Percentiles rank a stretch among this genome's conserved stretches.
phyloP scores from a whole-genome alignment of 75 land plant genomes.

The Picea sitchensis region DNA sequence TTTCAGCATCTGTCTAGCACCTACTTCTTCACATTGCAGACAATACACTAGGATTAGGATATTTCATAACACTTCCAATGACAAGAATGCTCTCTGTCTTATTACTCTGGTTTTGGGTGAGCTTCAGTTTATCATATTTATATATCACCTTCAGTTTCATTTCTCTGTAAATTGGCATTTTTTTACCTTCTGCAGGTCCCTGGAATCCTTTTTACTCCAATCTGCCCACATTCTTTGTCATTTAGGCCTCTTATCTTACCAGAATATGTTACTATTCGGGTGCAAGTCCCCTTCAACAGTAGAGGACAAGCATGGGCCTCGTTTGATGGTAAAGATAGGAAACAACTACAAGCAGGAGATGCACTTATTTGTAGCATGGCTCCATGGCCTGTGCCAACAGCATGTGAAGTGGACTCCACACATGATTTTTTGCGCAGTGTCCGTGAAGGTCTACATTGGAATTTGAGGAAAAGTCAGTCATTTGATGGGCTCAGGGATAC shows the following conservation, averaged over 20 bases:
- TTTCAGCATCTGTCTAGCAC: background rate
- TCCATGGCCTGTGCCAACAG: slow-evolving; percentile 93
- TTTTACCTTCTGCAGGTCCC: slow-evolving; percentile 51
- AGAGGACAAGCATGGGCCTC: slow-evolving; percentile 95
- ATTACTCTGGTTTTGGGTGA: background rate
- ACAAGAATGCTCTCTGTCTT: background rate
- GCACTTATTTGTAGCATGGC: slow-evolving; percentile 85
- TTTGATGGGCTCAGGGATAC: slow-evolving; percentile 64
- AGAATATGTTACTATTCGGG: slow-evolving; percentile 77
- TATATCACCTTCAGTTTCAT: background rate
- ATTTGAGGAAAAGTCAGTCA: slow-evolving; percentile 79
- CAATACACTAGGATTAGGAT: background rate
- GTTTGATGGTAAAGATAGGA: slow-evolving; percentile 91
- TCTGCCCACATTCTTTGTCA: slow-evolving; percentile 97
- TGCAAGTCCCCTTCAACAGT: slow-evolving; percentile 83
- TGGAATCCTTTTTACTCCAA: slow-evolving; percentile 96
- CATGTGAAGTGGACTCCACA: slow-evolving; percentile 83
- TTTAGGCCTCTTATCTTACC: slow-evolving; percentile 94
- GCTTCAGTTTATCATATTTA: background rate
- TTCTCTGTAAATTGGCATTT: background rate
- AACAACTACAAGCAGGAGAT: slow-evolving; percentile 72
- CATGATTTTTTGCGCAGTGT: slow-evolving; percentile 83
- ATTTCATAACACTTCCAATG: background rate
- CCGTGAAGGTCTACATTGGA: slow-evolving; percentile 93
- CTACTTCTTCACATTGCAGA: background rate